Evolutionary conservation across 2,329 filamentous ascomycete genomes (phyloP).

Genomic region (Fusarium sp.): DNA sequence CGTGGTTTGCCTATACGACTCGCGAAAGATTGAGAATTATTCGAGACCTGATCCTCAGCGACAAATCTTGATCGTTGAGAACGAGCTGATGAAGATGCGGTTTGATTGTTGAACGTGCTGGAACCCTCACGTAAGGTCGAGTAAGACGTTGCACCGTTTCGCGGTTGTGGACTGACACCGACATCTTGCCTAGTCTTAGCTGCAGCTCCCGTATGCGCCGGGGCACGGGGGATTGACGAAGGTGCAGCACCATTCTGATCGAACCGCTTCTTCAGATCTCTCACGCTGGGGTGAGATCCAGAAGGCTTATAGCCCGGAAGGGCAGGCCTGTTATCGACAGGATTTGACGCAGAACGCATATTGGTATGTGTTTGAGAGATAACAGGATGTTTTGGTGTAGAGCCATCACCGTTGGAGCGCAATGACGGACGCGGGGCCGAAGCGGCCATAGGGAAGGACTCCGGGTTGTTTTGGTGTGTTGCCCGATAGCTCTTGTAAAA

Average conservation of each 20-base stretch:
- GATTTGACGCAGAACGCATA: conserved; percentile 70
- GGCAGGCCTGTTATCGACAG: conserved; percentile 62
- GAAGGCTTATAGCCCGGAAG: conserved; percentile 52
- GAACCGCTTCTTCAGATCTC: conserved; percentile 84
- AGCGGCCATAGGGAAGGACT: conserved; percentile 56
- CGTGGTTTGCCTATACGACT: conserved; percentile 71
- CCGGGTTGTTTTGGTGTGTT: conserved; percentile 55
- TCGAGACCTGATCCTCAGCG: conserved; percentile 67
- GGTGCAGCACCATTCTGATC: conserved; percentile 69
- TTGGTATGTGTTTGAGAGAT: conserved; percentile 59
- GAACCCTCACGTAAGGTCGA: conserved; percentile 58
- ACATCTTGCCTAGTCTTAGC: conserved; percentile 53
- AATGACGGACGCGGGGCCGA: conserved; percentile 61
- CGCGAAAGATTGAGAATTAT: conserved; percentile 71
- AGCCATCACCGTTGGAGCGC: conserved; percentile 67
- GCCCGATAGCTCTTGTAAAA: conserved; percentile 68
- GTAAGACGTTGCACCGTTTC: conserved; percentile 59
- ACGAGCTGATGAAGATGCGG: conserved; percentile 49
- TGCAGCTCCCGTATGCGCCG: conserved; percentile 54
- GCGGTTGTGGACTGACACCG: conserved; percentile 53
- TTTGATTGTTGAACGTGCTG: conserved; percentile 41
- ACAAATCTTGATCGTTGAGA: conserved; percentile 64
- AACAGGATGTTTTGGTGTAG: conserved; percentile 64
- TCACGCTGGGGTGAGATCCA: conserved; percentile 76
- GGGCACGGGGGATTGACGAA: conserved; percentile 56